Base-by-base conservation (phyloP, 2,329 filamentous ascomycete species). In the Calycina herbarum region DNA sequence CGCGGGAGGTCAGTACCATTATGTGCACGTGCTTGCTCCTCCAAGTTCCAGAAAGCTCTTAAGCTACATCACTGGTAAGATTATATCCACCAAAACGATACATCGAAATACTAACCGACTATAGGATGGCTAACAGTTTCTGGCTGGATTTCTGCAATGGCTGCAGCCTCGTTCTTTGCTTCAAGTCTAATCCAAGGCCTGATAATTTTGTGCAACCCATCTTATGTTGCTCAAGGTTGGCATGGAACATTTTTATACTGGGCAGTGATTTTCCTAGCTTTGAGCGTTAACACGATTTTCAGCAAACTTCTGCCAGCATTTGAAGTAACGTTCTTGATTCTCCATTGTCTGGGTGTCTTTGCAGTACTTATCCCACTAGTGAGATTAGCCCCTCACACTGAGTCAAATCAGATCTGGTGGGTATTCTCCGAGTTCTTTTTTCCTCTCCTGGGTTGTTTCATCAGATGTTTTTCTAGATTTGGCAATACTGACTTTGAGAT, bases 1-100 rank as follows among this genome's bases (percentile, higher is more conserved):
- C 5, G 61, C 66, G 10, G 66, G 66, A n/a, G 66, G 66, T 1
- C 64, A 61, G 11, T 68, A 62, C 20, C 59, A 66, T 17, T 68
- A 61, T 57, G 64, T 68, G 42, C 61, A 62, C 1, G 57, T 68
- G 13, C 63, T 66, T 15, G 61, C 59, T 13, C 64, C 66, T 15
- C 59, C 51, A 13, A 62, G 59, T 35, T 66, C 45, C 27, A 54
- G 35, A 24, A 64, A 63, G 2, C 59, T 68, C n/a, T 59, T 68
- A 0, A 68, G 66, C 27, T 68, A 68, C 40, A 24, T 66, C 2
- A 60, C 66, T 13, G 66, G 64, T 61, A 61, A 61, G 20, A 45
- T 15, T 51, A 8, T 45, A 51, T 20, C 24, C 13, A 48, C 15
- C 27, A 2, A 20, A n/a, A 24, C 8, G 27, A 58, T 17, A 35